Conservation (phyloP, 257 asterid species). For the Rehmannia glutinosa region DNA sequence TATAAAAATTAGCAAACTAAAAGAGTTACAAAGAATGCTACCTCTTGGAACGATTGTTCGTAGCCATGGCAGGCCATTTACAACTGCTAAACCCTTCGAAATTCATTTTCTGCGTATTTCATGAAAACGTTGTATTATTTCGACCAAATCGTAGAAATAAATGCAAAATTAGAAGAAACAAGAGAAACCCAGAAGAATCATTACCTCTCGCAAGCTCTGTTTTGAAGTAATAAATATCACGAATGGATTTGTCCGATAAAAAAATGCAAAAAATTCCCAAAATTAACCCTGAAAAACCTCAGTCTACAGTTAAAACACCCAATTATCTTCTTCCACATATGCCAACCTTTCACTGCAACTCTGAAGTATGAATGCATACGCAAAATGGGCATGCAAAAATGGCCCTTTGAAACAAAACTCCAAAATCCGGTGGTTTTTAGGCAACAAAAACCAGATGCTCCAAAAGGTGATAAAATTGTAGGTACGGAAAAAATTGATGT, state of each 20-base stretch:
- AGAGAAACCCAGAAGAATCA: conserved; percentile 11
- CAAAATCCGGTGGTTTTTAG: no score
- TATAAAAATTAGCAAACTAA: no score
- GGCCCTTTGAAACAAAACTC: conserved; percentile 55
- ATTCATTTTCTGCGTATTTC: conserved; percentile 66
- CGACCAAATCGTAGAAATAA: conserved; percentile 10
- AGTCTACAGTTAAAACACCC: conserved; percentile 36
- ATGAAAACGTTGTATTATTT: no score
- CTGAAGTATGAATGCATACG: no score
- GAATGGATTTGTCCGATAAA: conserved; percentile 37
- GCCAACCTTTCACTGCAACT: conserved; percentile 21
- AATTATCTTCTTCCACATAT: conserved; percentile 30
- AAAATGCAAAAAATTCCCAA: conserved; percentile 30
- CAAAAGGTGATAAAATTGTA: no score
- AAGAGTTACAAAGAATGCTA: conserved; percentile 14
- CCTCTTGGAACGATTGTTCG: conserved; percentile 81
- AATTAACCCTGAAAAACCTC: conserved; percentile 33
- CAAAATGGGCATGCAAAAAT: conserved; percentile 29
- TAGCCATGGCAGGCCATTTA: conserved; percentile 34
- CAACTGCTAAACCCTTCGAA: conserved; percentile 53
- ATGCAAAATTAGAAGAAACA: neutral
- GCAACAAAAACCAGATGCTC: no score
- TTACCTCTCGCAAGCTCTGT: conserved; percentile 41
- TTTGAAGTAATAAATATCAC: conserved; percentile 30
- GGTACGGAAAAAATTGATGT: conserved; percentile 10